A percentile compares a stretch with the other conserved stretches of the same genome.
These are phyloP conservation scores for Agrocybe praecox DNA, from an alignment of 768 basidiomycete species.

Conservation along the genomic window DNA sequence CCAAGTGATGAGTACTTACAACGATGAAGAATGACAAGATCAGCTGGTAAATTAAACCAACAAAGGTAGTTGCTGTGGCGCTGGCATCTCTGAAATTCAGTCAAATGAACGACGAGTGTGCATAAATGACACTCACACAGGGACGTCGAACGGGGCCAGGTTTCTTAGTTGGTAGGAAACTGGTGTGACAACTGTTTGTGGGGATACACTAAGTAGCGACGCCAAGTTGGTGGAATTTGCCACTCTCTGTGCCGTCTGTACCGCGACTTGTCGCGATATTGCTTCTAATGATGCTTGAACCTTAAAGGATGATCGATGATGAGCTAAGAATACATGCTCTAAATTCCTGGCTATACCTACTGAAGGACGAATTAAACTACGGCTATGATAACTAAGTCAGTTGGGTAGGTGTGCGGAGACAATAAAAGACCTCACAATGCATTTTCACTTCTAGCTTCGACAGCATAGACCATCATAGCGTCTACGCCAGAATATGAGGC, in stretches of 20 bases:
- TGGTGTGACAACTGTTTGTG: constrained; percentile 50
- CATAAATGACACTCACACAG: constrained; percentile 45
- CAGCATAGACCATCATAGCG: constrained; percentile 50
- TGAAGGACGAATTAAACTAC: constrained; percentile 33
- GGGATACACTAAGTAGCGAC: constrained; percentile 45
- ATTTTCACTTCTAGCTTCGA: constrained; percentile 59
- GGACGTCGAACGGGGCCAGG: constrained; percentile 57
- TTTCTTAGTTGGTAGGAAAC: constrained; percentile 51
- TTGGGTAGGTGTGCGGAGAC: background rate
- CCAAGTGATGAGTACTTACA: no score
- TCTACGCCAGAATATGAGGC: constrained; percentile 46
- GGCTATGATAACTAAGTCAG: constrained; percentile 21
- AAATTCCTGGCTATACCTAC: constrained; percentile 17
- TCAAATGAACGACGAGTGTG: background rate
- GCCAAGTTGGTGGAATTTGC: constrained; percentile 29
- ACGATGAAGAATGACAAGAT: constrained; percentile 49
- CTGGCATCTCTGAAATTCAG: constrained; percentile 24
- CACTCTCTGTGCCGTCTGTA: constrained; percentile 28
- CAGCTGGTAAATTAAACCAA: constrained; percentile 55
- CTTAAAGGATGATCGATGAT: constrained; percentile 14
- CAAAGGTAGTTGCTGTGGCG: constrained; percentile 53
- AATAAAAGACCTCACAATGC: constrained; percentile 48
- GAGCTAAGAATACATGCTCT: background rate
- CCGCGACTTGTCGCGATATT: constrained; percentile 36
- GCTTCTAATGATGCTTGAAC: constrained; percentile 36